Evolutionary conservation across 306 rosid species (phyloP).

Genomic region (Cercis canadensis): DNA sequence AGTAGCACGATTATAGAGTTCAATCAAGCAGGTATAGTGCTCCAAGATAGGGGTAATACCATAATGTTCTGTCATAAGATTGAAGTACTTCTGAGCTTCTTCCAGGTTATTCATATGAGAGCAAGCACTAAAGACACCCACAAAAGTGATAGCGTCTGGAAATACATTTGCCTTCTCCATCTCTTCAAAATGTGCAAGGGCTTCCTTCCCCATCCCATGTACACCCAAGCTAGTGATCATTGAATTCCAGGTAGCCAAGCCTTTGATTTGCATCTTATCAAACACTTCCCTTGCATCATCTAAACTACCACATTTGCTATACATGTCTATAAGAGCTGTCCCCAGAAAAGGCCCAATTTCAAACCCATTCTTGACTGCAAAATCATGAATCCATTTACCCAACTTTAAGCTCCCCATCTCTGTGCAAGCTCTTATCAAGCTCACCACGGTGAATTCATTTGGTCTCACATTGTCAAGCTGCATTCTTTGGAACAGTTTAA

Average conservation of each 20-base stretch:
- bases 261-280: slow-evolving; percentile 49
- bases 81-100: slow-evolving; percentile 31
- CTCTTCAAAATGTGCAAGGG: slow-evolving; percentile 48
- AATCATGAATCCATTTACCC: slow-evolving; percentile 66
- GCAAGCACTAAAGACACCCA: slow-evolving; percentile 45
- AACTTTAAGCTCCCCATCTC: slow-evolving; percentile 61
- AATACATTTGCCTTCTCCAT: slow-evolving; percentile 49
- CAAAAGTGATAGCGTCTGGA: slow-evolving; percentile 47
- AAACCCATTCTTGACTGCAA: slow-evolving; percentile 52
- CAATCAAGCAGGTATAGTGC: slow-evolving; percentile 59
- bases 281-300: slow-evolving; percentile 60
- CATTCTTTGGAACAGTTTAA: slow-evolving; percentile 68
- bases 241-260: slow-evolving; percentile 74
- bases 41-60: slow-evolving; percentile 60
- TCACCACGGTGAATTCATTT: slow-evolving; percentile 65
- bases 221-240: slow-evolving; percentile 82
- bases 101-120: slow-evolving; percentile 35
- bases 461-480: slow-evolving; percentile 56
- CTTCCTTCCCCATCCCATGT: slow-evolving; percentile 66
- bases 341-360: slow-evolving; percentile 58
- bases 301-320: slow-evolving; percentile 74
- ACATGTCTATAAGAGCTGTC: slow-evolving; percentile 74
- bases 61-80: slow-evolving; percentile 53
- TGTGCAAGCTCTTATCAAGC: slow-evolving; percentile 68
- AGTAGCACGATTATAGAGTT: slow-evolving; percentile 49